phyloP scores from a whole-genome alignment of 2,329 filamentous ascomycete genomes.

The Penicillium concentricum region DNA sequence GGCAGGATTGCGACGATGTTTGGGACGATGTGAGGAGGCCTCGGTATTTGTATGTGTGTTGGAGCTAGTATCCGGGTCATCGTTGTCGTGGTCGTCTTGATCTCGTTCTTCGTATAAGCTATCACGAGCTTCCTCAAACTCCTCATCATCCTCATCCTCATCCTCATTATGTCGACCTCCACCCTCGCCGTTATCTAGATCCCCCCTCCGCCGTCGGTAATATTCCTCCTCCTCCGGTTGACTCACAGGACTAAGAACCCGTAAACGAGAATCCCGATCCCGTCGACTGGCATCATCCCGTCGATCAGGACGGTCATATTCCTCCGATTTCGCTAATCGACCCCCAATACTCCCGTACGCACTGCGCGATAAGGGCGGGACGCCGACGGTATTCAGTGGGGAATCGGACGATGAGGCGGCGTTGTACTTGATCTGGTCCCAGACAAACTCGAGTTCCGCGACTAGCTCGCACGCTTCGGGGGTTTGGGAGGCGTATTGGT shows the following conservation, averaged over 20 bases:
- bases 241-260: conserved; percentile 80
- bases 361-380: conserved; percentile 29
- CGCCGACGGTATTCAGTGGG: conserved; percentile 30
- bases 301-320: conserved; percentile 37
- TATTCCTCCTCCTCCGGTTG: conserved; percentile 64
- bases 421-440: conserved; percentile 95
- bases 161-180: conserved; percentile 34
- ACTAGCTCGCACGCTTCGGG: conserved; percentile 81
- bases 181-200: conserved; percentile 17
- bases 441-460: conserved; percentile 95
- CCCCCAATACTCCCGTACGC: conserved; percentile 37
- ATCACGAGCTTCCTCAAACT: conserved; percentile 38
- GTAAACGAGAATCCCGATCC: conserved; percentile 56
- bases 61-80: conserved; percentile 43
- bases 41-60: conserved; percentile 25
- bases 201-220: conserved; percentile 41
- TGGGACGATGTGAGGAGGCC: conserved; percentile 6
- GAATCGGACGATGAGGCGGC: conserved; percentile 59
- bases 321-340: conserved; percentile 36
- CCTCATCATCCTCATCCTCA: conserved; percentile 36
- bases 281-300: conserved; percentile 2
- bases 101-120: conserved; percentile 36
- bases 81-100: conserved; percentile 11
- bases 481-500: conserved; percentile 83
- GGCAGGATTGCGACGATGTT: conserved; percentile 11